These are phyloP conservation scores for Tetradesmus obliquus DNA, from an alignment of 139 green algal species.

Conservation along the genomic window DNA sequence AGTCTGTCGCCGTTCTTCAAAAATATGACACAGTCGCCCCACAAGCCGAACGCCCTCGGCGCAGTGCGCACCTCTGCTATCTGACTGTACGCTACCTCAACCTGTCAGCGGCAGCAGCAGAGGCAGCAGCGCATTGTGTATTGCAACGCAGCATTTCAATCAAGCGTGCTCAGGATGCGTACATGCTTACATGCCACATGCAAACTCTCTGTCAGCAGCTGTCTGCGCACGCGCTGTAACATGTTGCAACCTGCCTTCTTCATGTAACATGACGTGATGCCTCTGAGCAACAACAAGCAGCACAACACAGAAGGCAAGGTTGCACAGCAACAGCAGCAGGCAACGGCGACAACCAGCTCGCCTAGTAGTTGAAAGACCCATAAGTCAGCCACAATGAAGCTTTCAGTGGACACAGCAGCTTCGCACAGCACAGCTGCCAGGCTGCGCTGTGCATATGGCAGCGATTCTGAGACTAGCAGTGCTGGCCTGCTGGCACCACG, in stretches of 20 bases:
- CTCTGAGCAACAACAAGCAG: not conserved
- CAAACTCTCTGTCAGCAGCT: not conserved
- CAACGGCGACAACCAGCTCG: too few species aligned
- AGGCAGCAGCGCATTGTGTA: not conserved
- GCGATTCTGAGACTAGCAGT: too few species aligned
- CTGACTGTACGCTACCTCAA: constrained; percentile 63
- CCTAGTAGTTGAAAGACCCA: too few species aligned
- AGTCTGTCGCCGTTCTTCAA: constrained; percentile 54
- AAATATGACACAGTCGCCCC: constrained; percentile 74
- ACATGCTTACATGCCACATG: not conserved
- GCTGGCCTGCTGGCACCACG: not conserved
- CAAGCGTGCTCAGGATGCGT: not conserved
- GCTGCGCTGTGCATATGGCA: too few species aligned
- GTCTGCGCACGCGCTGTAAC: not conserved
- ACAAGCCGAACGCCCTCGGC: constrained; percentile 66
- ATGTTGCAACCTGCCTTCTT: not conserved
- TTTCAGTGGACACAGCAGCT: too few species aligned
- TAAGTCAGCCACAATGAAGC: too few species aligned
- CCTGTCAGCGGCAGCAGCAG: not conserved
- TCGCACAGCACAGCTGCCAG: too few species aligned
- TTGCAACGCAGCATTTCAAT: not conserved
- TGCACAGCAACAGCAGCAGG: too few species aligned
- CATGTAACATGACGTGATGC: not conserved
- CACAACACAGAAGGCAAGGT: too few species aligned
- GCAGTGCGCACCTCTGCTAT: constrained; percentile 71